Evolutionary conservation across 352 stramenopile species (phyloP).

Genomic region (Phytophthora citrophthora): DNA sequence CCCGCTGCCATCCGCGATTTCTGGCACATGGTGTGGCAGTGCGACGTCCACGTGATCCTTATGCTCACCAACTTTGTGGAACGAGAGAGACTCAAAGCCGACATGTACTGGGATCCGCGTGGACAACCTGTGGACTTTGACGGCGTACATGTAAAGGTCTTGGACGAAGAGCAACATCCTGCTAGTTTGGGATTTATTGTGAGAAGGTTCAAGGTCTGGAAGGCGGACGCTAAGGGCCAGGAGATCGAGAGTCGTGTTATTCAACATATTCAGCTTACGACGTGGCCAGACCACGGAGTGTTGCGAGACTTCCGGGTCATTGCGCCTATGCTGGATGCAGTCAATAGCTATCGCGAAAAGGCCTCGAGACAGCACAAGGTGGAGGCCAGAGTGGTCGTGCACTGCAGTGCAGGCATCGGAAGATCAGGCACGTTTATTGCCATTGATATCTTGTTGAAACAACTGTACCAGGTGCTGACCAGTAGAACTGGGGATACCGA

Average conservation of each 20-base stretch:
- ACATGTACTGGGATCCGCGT: constrained; percentile 73
- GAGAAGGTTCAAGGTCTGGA: constrained; percentile 61
- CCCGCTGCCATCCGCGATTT: constrained; percentile 74
- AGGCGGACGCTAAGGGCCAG: constrained; percentile 18
- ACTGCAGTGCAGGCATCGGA: constrained; percentile 85
- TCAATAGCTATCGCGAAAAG: constrained; percentile 55
- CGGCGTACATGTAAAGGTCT: constrained; percentile 55
- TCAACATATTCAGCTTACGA: constrained; percentile 80
- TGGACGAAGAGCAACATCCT: constrained; percentile 46
- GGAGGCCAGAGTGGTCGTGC: constrained; percentile 58
- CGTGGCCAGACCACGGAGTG: constrained; percentile 82
- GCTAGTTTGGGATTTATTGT: constrained; percentile 50
- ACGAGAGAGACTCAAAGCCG: constrained; percentile 68
- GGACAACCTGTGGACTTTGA: constrained; percentile 58
- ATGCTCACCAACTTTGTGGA: constrained; percentile 91
- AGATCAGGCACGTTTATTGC: constrained; percentile 86
- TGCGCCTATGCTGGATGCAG: constrained; percentile 71
- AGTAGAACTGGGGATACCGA: constrained; percentile 22
- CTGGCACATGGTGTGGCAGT: constrained; percentile 86
- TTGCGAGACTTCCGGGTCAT: constrained; percentile 75
- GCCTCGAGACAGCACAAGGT: constrained; percentile 31
- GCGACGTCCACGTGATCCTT: constrained; percentile 79
- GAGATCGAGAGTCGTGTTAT: constrained; percentile 45
- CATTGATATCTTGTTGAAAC: constrained; percentile 78
- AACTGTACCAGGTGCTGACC: constrained; percentile 43